phyloP scores from a whole-genome alignment of 805 yeast genomes.

The Saccharomyces jurei region DNA sequence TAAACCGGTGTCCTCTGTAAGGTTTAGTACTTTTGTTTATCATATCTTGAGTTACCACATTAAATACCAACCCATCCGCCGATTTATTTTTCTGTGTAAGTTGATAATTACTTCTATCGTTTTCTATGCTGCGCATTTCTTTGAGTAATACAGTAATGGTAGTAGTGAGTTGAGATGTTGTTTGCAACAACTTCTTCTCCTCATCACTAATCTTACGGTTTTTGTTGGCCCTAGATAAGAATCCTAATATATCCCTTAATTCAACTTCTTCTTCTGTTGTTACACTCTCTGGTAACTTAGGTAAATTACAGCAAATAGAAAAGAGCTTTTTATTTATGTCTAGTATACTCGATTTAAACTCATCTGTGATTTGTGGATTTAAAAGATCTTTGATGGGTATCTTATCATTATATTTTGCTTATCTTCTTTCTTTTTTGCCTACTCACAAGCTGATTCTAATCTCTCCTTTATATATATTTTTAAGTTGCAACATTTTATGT shows the following conservation, averaged over 20 bases:
- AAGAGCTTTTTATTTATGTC: not conserved
- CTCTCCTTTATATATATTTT: not conserved
- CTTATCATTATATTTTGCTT: conserved; percentile 7
- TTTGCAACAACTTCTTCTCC: conserved; percentile 2
- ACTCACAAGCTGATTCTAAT: not conserved
- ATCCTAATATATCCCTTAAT: conserved; percentile 4
- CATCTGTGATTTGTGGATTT: conserved; percentile 10
- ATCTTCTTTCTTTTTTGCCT: not conserved
- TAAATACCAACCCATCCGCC: conserved; percentile 5
- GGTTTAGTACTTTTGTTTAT: conserved; percentile 7
- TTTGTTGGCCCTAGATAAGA: conserved; percentile 1
- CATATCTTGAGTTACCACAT: conserved; percentile 14
- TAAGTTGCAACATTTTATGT: not conserved
- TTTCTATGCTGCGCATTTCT: not conserved
- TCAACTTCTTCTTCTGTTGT: conserved; percentile 1
- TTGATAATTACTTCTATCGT: not conserved
- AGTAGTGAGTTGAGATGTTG: conserved; percentile 10
- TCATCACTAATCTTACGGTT: conserved; percentile 2
- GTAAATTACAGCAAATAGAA: not conserved
- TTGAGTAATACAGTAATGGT: conserved; percentile 3
- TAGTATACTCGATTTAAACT: conserved; percentile 4
- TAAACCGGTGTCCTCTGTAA: conserved; percentile 17
- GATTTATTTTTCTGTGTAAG: not conserved
- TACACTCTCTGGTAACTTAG: not conserved
- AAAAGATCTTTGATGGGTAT: conserved; percentile 15